Base-by-base conservation (phyloP, 495 filamentous ascomycete species). In the Annulohypoxylon nitens region DNA sequence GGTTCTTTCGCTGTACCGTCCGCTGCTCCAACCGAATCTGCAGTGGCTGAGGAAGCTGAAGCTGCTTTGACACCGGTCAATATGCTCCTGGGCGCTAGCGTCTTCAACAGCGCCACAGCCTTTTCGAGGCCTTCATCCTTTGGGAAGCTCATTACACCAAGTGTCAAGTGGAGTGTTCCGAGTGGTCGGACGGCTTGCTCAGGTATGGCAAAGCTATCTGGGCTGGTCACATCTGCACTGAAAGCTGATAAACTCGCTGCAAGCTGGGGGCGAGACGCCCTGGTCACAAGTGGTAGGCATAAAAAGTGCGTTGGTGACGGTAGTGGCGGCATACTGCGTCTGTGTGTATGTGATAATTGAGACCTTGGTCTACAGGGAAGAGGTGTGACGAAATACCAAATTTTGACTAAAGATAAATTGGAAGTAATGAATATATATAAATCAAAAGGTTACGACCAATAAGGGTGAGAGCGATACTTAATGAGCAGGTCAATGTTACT, bases 91-190 rank as follows among this genome's bases (percentile, higher is more conserved):
- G 92, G 74, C 70, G 90, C 82, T 4, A 95, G 75, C 3, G 77
- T 75, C 10, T 81, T 75, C 18, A 97, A 81, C 23, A 92, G 79
- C 0, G 79, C 70, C 20, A 87, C 74, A 0, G 92, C 94, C 45
- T 83, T 83, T 4, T 89, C 83, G 0, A 97, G 72, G 0, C 83
- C 80, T 45, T 88, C 85, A 14, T 81, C 78, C 0, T 79, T 86
- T 1, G 86, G 77, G 9, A 97, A 87, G 67, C 88, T 92, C 91
- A 98, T 94, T 2, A 97, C 93, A 0, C 94, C 94, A 6, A 97
- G 80, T 1, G 95, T 97, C 2, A 97, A 81, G 80, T 97, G 95
- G 30, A 97, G 81, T 0, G 93, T 93, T 2, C 91, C 93, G 4
- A 95, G 70, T 0, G 95, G 94, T 20, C 95, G 83, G 41, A 97